A percentile compares a stretch with the other conserved stretches of the same genome.
Evolutionary conservation across 2,329 filamentous ascomycete genomes (phyloP).

Genomic region (Diaporthe batatas): DNA sequence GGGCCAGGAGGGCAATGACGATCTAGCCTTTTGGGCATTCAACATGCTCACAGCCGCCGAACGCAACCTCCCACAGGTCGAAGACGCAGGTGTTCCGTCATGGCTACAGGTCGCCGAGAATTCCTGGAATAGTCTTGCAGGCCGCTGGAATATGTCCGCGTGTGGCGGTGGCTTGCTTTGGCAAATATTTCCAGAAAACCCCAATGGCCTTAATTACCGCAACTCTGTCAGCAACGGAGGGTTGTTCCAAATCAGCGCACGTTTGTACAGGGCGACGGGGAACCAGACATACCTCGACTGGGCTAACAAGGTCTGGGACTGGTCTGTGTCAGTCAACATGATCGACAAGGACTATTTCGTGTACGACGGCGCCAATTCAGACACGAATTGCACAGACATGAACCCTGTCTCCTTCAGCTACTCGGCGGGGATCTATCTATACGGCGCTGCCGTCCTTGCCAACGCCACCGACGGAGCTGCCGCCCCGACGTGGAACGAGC

Average conservation of each 20-base stretch:
- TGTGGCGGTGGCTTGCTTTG: conserved; percentile 82
- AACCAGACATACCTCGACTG: conserved; percentile 76
- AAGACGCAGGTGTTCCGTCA: conserved; percentile 66
- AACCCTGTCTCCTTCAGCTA: conserved; percentile 74
- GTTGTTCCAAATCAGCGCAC: conserved; percentile 85
- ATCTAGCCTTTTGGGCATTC: conserved; percentile 81
- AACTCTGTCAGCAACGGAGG: conserved; percentile 85
- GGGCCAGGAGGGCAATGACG: conserved; percentile 78
- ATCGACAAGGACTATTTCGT: conserved; percentile 68
- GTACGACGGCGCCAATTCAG: conserved; percentile 72
- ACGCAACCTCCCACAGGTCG: conserved; percentile 71
- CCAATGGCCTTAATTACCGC: conserved; percentile 84
- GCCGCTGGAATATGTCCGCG: conserved; percentile 75
- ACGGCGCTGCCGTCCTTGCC: conserved; percentile 74
- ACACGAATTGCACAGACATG: conserved; percentile 65
- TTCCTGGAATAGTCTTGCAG: conserved; percentile 78
- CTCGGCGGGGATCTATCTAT: conserved; percentile 74
- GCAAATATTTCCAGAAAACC: conserved; percentile 84
- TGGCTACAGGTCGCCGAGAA: conserved; percentile 78
- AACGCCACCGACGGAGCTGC: conserved; percentile 73
- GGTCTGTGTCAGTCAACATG: conserved; percentile 69
- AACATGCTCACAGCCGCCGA: conserved; percentile 77
- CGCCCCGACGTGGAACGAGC: conserved; percentile 65
- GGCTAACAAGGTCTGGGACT: conserved; percentile 77
- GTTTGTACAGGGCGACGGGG: conserved; percentile 77